These are phyloP conservation scores for Fraxinus baroniana DNA, from an alignment of 305 asterid genomes.

Conservation along the genomic window DNA sequence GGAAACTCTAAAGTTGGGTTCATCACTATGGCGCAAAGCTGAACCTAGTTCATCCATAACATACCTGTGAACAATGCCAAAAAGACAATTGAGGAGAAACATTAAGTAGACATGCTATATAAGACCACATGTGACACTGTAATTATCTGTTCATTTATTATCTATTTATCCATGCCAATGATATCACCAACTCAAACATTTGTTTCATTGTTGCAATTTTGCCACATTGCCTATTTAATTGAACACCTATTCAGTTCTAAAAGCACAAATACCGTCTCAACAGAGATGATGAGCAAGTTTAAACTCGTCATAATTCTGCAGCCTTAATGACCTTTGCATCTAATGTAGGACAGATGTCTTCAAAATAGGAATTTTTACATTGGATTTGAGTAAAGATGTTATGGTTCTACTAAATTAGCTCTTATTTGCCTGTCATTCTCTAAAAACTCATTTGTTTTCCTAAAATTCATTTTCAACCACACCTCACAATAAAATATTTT, in stretches of 20 bases:
- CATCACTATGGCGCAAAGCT: slow-evolving; percentile 92
- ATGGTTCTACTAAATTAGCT: not conserved
- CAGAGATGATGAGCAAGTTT: slow-evolving; percentile 1
- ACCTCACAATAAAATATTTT: not conserved
- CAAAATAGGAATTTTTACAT: not conserved
- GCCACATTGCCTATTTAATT: not conserved
- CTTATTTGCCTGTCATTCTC: not conserved
- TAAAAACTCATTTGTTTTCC: not conserved
- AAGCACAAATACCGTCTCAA: not conserved
- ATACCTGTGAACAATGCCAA: slow-evolving; percentile 57
- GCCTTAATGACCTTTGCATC: not conserved
- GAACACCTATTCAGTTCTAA: not conserved
- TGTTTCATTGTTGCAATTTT: not conserved
- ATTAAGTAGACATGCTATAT: not conserved
- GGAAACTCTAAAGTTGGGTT: slow-evolving; percentile 82
- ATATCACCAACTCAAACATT: not conserved
- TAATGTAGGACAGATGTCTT: not conserved
- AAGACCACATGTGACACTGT: slow-evolving; percentile 6
- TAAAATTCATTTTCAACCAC: not conserved
- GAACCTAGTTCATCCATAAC: slow-evolving; percentile 99
- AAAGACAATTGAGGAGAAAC: slow-evolving; percentile 9
- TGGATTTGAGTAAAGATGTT: not conserved
- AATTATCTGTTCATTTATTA: not conserved
- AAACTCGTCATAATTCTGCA: not conserved
- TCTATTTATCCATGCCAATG: not conserved